These are phyloP conservation scores for Ogataea pini DNA, from an alignment of 805 yeast genomes.

Conservation along the genomic window DNA sequence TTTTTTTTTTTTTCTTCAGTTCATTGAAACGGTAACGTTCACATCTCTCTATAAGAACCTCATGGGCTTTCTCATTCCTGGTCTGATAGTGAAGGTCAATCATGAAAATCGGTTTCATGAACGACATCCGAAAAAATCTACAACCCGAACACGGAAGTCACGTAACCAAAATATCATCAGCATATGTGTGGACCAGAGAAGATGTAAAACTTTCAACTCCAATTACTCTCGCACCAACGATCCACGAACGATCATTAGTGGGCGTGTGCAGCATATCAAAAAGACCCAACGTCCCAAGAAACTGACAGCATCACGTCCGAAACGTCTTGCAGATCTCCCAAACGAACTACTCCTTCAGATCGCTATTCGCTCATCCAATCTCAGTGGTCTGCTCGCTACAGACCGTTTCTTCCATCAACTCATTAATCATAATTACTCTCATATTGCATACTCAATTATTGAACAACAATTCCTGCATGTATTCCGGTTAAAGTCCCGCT, in stretches of 20 bases:
- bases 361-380: slow-evolving; percentile 17
- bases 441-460: slow-evolving; percentile 9
- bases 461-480: slow-evolving; percentile 10
- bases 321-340: slow-evolving; percentile 18
- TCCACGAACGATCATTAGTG: background rate
- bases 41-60: background rate
- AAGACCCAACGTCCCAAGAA: background rate
- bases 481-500: slow-evolving; percentile 5
- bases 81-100: slow-evolving; percentile 3
- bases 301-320: background rate
- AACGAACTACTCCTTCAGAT: slow-evolving; percentile 23
- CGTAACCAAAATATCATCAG: slow-evolving; percentile 3
- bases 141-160: slow-evolving; percentile 9
- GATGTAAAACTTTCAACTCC: slow-evolving; percentile 10
- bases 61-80: slow-evolving; percentile 6
- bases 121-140: slow-evolving; percentile 5
- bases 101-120: background rate
- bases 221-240: slow-evolving; percentile 4
- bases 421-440: slow-evolving; percentile 12
- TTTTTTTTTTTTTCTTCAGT: background rate
- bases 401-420: slow-evolving; percentile 12
- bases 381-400: slow-evolving; percentile 9
- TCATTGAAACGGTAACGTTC: background rate
- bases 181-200: slow-evolving; percentile 7
- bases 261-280: background rate